A percentile compares a stretch with the other conserved stretches of the same genome.
phyloP scores from a whole-genome alignment of 352 stramenopile species.

The Thalassiosira livingstoniorum region DNA sequence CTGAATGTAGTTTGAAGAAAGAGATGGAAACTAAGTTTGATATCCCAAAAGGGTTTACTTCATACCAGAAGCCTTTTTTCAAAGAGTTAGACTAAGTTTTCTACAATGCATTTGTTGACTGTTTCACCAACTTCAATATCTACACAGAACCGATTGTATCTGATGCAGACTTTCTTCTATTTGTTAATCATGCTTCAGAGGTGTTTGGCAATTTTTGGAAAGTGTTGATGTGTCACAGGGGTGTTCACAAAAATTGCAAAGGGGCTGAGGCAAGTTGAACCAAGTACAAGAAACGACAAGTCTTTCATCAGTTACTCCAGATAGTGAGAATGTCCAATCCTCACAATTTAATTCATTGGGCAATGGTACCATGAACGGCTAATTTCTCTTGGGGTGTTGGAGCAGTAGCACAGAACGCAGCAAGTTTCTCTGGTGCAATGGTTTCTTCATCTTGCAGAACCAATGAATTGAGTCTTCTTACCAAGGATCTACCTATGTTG shows the following conservation, averaged over 20 bases:
- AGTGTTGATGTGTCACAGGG: neutral
- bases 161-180: neutral
- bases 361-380: slow-evolving; percentile 14
- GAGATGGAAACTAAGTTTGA: neutral
- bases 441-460: neutral
- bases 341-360: slow-evolving; percentile 1
- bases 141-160: neutral
- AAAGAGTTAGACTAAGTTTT: neutral
- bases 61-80: neutral
- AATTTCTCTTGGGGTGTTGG: slow-evolving; percentile 22
- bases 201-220: neutral
- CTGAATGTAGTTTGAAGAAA: neutral
- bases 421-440: slow-evolving; percentile 4
- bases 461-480: neutral
- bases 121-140: neutral
- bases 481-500: neutral
- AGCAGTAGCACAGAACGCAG: neutral
- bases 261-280: neutral
- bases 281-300: neutral
- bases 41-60: neutral
- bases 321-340: slow-evolving; percentile 4
- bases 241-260: neutral
- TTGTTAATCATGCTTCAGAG: neutral
- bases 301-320: slow-evolving; percentile 13
- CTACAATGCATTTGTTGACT: neutral